Conservation (phyloP, 2,329 filamentous ascomycete genomes). For the Epichloe brachyelytri region DNA sequence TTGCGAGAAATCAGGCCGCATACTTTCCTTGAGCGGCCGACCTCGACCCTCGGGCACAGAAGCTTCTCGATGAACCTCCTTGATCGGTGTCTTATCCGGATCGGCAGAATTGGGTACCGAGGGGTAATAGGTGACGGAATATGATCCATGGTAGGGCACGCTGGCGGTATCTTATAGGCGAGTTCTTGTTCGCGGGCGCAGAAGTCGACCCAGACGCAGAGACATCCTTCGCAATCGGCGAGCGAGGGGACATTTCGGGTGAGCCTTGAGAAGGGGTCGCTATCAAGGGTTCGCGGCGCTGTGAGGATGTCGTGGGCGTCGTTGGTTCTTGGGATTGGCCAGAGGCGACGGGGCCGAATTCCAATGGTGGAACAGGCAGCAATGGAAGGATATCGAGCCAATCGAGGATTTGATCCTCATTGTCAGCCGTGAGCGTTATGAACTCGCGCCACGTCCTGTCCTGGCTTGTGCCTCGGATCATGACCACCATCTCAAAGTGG, state of each 20-base stretch:
- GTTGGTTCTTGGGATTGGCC: slow-evolving; percentile 15
- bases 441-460: slow-evolving; percentile 71
- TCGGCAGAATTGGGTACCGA: background rate
- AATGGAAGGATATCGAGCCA: slow-evolving; percentile 71
- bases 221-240: slow-evolving; percentile 8
- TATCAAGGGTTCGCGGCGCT: slow-evolving; percentile 16
- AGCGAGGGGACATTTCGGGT: slow-evolving; percentile 13
- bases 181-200: slow-evolving; percentile 13
- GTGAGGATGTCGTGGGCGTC: slow-evolving; percentile 14
- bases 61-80: slow-evolving; percentile 15
- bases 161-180: slow-evolving; percentile 15
- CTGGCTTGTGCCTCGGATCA: slow-evolving; percentile 62
- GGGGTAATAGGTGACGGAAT: background rate
- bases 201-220: slow-evolving; percentile 2
- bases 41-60: slow-evolving; percentile 11
- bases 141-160: slow-evolving; percentile 3
- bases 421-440: slow-evolving; percentile 61
- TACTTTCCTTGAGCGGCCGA: slow-evolving; percentile 22
- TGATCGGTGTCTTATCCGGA: slow-evolving; percentile 6
- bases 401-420: slow-evolving; percentile 65
- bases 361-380: slow-evolving; percentile 33
- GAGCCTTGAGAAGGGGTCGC: slow-evolving; percentile 9
- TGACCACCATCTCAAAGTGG: slow-evolving; percentile 63
- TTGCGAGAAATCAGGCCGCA: slow-evolving; percentile 24
- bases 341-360: slow-evolving; percentile 17